Conservation (phyloP, 2,329 filamentous ascomycete species). For the Zymoseptoria tritici region DNA sequence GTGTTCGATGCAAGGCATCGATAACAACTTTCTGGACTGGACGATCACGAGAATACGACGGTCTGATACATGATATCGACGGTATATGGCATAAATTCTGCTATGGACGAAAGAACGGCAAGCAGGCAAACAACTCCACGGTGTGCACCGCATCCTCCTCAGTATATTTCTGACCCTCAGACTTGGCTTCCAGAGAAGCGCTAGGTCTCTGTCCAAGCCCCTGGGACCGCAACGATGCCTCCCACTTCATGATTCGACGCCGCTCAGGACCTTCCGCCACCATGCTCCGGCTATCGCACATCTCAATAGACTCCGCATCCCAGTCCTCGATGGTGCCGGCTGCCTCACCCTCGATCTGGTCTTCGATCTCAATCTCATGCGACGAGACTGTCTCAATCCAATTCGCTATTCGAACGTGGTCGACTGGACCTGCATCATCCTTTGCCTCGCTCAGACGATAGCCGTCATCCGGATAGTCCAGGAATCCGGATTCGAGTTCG, state of each 20-base stretch:
- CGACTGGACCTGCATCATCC: background rate
- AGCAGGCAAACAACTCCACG: background rate
- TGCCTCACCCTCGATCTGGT: background rate
- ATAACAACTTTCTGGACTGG: background rate
- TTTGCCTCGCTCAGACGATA: slow-evolving; percentile 1
- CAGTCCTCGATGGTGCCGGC: background rate
- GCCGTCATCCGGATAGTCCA: slow-evolving; percentile 1
- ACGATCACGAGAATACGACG: too few species aligned
- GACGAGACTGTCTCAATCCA: background rate
- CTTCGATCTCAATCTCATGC: background rate
- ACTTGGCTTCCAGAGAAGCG: background rate
- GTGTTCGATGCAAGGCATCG: background rate
- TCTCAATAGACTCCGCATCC: background rate
- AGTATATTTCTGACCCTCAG: background rate
- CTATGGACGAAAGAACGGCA: background rate
- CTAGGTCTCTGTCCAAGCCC: background rate
- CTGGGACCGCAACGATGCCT: background rate
- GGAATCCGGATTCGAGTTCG: background rate
- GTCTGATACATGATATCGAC: background rate
- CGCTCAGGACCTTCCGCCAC: background rate
- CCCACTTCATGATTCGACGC: background rate
- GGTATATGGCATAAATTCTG: background rate
- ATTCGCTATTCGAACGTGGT: background rate
- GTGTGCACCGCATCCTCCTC: background rate
- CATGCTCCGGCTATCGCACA: background rate